Conservation (phyloP, 2,329 filamentous ascomycete genomes). For the Didymella segeticola region DNA sequence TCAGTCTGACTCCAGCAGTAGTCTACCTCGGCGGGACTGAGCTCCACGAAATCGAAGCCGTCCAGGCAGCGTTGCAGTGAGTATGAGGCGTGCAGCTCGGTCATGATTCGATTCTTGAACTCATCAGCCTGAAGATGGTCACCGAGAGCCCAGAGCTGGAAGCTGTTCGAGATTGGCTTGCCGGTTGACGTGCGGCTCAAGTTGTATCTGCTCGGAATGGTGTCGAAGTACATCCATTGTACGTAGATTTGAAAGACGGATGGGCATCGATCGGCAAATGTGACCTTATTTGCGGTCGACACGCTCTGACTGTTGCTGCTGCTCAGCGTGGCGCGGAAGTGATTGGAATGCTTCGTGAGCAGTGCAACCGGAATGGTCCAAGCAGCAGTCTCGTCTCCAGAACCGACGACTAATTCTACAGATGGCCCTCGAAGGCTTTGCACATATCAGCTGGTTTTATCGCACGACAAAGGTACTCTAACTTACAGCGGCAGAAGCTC, state of each 20-base stretch:
- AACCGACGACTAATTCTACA: background rate
- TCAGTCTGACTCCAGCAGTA: background rate
- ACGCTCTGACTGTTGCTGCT: background rate
- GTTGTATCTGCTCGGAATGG: background rate
- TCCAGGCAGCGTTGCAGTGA: background rate
- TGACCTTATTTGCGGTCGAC: background rate
- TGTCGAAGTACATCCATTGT: slow-evolving; percentile 10
- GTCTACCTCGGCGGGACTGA: background rate
- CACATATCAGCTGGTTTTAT: background rate
- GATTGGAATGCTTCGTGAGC: background rate
- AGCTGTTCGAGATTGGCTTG: background rate
- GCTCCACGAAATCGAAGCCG: background rate
- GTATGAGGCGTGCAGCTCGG: background rate
- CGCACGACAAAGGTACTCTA: too few relatives aligned
- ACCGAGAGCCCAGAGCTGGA: slow-evolving; percentile 3
- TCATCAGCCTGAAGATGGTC: background rate
- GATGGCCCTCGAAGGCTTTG: background rate
- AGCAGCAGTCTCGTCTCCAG: background rate
- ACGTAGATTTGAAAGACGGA: slow-evolving; percentile 3
- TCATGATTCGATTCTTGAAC: slow-evolving; percentile 8
- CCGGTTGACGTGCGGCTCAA: background rate
- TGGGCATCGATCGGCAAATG: background rate
- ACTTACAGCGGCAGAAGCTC: background rate
- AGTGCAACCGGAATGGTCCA: slow-evolving; percentile 8
- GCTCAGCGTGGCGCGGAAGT: background rate